phyloP scores from a whole-genome alignment of 768 basidiomycete species.

The Suillus discolor region DNA sequence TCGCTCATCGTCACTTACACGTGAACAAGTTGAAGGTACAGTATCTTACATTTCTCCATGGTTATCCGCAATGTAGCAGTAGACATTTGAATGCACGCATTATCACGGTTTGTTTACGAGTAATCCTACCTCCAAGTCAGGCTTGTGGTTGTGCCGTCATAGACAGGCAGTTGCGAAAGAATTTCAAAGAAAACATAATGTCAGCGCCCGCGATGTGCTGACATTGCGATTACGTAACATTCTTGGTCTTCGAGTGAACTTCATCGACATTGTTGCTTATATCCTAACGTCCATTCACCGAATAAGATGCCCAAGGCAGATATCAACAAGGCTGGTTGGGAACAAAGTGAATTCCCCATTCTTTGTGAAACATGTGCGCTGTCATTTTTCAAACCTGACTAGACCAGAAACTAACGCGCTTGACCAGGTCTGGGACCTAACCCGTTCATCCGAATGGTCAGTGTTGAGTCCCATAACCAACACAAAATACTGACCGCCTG shows the following conservation, averaged over 20 bases:
- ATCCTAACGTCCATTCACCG: neutral
- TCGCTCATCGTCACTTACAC: constrained; percentile 64
- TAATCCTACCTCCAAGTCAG: neutral
- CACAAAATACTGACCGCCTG: constrained; percentile 3
- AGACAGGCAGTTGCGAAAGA: neutral
- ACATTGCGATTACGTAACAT: neutral
- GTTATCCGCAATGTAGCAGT: constrained; percentile 8
- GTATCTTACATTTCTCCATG: constrained; percentile 4
- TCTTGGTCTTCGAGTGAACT: neutral
- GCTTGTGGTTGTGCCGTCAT: neutral
- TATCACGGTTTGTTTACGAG: neutral
- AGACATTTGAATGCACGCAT: constrained; percentile 10
- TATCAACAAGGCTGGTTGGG: constrained; percentile 94
- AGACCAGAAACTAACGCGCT: neutral
- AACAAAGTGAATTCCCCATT: constrained; percentile 91
- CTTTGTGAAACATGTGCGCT: constrained; percentile 88
- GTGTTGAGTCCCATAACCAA: constrained; percentile 22
- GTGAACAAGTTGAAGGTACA: constrained; percentile 14
- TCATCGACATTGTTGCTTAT: neutral
- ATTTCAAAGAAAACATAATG: neutral
- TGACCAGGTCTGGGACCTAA: constrained; percentile 39
- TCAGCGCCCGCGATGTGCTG: neutral
- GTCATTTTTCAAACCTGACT: neutral
- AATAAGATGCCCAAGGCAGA: constrained; percentile 78
- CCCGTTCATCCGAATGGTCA: constrained; percentile 93